These are phyloP conservation scores for Elsinoe batatas DNA, from an alignment of 2,329 filamentous ascomycete genomes.

Conservation along the genomic window DNA sequence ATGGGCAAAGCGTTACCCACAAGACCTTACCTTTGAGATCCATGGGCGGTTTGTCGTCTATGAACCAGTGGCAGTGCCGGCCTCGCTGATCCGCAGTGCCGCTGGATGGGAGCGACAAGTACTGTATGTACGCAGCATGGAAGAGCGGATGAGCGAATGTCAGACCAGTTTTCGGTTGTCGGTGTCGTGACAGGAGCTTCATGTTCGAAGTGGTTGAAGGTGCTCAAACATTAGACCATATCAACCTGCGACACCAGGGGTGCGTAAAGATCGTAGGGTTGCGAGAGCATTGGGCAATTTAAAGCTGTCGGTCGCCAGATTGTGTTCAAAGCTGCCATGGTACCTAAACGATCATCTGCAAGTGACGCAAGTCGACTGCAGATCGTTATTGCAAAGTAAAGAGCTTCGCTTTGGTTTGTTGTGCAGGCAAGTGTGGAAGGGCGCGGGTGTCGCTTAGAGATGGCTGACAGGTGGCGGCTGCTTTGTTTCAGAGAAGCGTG, in stretches of 20 bases:
- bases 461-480: background rate
- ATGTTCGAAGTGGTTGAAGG: background rate
- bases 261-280: background rate
- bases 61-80: too few species aligned
- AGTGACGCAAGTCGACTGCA: conserved; percentile 1
- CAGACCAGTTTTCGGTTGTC: background rate
- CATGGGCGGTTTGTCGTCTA: background rate
- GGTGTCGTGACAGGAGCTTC: background rate
- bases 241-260: conserved; percentile 1
- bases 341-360: background rate
- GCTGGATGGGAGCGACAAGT: too few species aligned
- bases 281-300: background rate
- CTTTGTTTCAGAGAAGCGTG: conserved; percentile 6
- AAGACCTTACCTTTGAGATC: background rate
- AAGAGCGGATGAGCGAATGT: too few species aligned
- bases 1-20: background rate
- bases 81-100: too few species aligned
- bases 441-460: conserved; percentile 7
- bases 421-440: background rate
- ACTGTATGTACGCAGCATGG: too few species aligned
- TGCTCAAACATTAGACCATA: background rate
- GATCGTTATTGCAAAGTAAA: background rate
- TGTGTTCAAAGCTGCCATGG: background rate
- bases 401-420: background rate
- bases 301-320: background rate